phyloP scores from a whole-genome alignment of 495 filamentous ascomycete genomes.

The Hypoxylon perforatum region DNA sequence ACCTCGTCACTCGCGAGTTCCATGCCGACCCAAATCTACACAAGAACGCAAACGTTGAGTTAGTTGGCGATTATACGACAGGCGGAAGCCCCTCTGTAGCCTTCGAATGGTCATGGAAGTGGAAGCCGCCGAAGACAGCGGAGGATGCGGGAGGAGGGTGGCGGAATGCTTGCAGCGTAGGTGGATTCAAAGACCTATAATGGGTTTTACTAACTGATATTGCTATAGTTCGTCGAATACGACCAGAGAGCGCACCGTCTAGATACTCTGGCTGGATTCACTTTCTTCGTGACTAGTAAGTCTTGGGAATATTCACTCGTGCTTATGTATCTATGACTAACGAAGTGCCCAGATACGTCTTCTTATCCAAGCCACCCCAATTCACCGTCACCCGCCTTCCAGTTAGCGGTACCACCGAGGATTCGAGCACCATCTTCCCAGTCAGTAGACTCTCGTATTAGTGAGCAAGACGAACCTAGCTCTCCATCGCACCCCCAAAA shows the following conservation, averaged over 20 bases:
- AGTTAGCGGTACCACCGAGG: conserved; percentile 77
- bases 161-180: conserved; percentile 91
- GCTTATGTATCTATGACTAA: conserved; percentile 47
- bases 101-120: conserved; percentile 96
- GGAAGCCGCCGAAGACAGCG: conserved; percentile 84
- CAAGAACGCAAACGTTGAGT: conserved; percentile 93
- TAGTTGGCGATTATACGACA: conserved; percentile 89
- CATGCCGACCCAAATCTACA: conserved; percentile 97
- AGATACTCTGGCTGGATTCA: conserved; percentile 88
- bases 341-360: conserved; percentile 45
- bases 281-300: conserved; percentile 92
- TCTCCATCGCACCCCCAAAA: conserved; percentile 66
- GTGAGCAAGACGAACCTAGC: conserved; percentile 71
- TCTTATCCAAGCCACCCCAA: conserved; percentile 54
- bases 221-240: conserved; percentile 85
- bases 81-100: conserved; percentile 82
- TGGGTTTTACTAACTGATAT: conserved; percentile 38
- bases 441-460: conserved; percentile 80
- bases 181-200: conserved; percentile 31
- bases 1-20: conserved; percentile 92
- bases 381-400: conserved; percentile 74
- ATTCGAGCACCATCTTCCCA: conserved; percentile 84
- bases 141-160: conserved; percentile 93
- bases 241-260: conserved; percentile 91
- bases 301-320: conserved; percentile 24